A percentile compares a stretch with the other conserved stretches of the same genome.
These are phyloP conservation scores for Xylaria palmicola DNA, from an alignment of 495 filamentous ascomycete genomes.

Conservation along the genomic window DNA sequence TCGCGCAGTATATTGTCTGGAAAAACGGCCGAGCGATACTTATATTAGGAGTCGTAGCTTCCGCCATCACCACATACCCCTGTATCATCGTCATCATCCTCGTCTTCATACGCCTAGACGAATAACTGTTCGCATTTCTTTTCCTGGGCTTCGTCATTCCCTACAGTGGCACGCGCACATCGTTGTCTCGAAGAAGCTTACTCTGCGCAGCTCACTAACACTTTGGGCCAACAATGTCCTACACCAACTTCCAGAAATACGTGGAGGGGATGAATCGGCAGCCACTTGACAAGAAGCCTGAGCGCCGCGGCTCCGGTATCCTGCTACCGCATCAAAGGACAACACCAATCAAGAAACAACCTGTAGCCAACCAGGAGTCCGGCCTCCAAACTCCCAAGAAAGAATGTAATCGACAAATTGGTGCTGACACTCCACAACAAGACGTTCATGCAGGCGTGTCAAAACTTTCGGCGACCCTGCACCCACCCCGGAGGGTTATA, in stretches of 20 bases:
- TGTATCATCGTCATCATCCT: too few relatives aligned
- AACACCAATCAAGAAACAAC: not conserved
- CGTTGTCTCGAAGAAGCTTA: too few relatives aligned
- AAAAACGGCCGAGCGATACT: too few relatives aligned
- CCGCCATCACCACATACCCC: too few relatives aligned
- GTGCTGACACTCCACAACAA: not conserved
- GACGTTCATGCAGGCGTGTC: not conserved
- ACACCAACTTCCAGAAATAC: not conserved
- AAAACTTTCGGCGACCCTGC: not conserved
- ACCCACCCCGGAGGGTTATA: too few relatives aligned
- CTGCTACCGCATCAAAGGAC: slow-evolving; percentile 2
- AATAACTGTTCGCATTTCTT: too few relatives aligned
- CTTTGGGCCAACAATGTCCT: not conserved
- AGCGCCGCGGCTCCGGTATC: not conserved
- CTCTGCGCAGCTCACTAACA: not conserved
- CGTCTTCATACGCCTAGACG: too few relatives aligned
- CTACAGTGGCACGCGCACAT: too few relatives aligned
- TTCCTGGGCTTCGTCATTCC: too few relatives aligned
- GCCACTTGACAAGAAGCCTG: not conserved
- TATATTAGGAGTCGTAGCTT: too few relatives aligned
- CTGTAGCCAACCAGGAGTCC: not conserved
- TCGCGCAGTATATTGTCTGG: too few relatives aligned
- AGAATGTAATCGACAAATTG: not conserved
- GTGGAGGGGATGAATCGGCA: slow-evolving; percentile 3
- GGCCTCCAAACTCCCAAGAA: not conserved